phyloP scores from a whole-genome alignment of 257 asterid species.

The Solanum neorickii region DNA sequence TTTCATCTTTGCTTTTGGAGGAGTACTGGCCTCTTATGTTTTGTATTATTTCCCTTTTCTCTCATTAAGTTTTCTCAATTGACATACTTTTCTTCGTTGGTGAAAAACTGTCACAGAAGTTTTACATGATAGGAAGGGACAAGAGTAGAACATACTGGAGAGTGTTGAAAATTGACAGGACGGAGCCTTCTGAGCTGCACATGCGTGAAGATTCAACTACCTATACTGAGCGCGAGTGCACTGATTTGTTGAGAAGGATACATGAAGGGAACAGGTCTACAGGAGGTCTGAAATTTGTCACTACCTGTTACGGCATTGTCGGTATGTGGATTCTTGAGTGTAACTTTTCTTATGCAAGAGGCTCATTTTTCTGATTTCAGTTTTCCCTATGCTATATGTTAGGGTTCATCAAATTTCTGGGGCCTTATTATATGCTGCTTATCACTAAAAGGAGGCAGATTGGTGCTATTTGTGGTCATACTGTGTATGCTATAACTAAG shows the following conservation, averaged over 20 bases:
- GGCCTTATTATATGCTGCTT: slow-evolving; percentile 90
- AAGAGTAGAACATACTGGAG: slow-evolving; percentile 82
- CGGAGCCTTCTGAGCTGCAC: slow-evolving; percentile 69
- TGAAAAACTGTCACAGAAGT: slow-evolving; percentile 43
- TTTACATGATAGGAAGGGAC: slow-evolving; percentile 92
- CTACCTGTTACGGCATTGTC: slow-evolving; percentile 92
- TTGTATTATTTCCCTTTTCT: background rate
- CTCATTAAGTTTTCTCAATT: background rate
- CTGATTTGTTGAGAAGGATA: slow-evolving; percentile 78
- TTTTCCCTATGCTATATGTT: slow-evolving; percentile 14
- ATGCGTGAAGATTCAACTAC: slow-evolving; percentile 75
- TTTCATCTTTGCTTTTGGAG: background rate
- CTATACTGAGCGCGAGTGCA: slow-evolving; percentile 79
- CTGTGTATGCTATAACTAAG: slow-evolving; percentile 65
- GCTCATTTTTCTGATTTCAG: background rate
- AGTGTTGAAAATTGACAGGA: slow-evolving; percentile 78
- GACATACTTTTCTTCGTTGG: slow-evolving; percentile 3
- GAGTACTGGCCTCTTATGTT: background rate
- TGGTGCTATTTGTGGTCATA: slow-evolving; percentile 85
- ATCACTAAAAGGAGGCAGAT: slow-evolving; percentile 85
- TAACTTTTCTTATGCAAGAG: background rate
- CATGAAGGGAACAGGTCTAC: slow-evolving; percentile 81
- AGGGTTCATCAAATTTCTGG: slow-evolving; percentile 87
- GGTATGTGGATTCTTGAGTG: slow-evolving; percentile 38
- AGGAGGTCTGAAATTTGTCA: slow-evolving; percentile 86